A percentile compares a stretch with the other conserved stretches of the same genome.
Evolutionary conservation across 2,329 filamentous ascomycete species (phyloP).

Genomic region (Verticillium albo-atrum): DNA sequence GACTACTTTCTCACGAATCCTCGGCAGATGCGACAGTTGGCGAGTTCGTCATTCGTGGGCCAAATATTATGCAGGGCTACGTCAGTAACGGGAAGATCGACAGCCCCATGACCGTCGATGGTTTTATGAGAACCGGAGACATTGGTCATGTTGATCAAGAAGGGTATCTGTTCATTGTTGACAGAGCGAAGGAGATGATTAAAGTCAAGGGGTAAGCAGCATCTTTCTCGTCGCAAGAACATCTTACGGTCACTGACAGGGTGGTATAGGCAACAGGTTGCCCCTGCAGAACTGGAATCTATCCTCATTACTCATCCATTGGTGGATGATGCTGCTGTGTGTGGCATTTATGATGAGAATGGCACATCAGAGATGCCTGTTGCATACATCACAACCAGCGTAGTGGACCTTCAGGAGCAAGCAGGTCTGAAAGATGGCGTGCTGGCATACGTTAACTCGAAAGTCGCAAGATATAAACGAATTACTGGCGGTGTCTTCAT

Average conservation of each 20-base stretch:
- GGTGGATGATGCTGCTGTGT: slow-evolving; percentile 4
- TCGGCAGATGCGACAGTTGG: slow-evolving; percentile 3
- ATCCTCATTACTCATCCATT: slow-evolving; percentile 5
- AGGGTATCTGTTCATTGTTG: slow-evolving; percentile 6
- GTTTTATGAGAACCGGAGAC: slow-evolving; percentile 5
- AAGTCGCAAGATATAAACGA: slow-evolving; percentile 6
- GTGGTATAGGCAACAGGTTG: slow-evolving; percentile 8
- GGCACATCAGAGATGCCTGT: slow-evolving; percentile 7
- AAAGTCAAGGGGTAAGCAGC: slow-evolving; percentile 8
- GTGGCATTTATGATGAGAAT: slow-evolving; percentile 5
- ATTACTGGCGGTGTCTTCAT: slow-evolving; percentile 4
- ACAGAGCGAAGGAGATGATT: slow-evolving; percentile 9
- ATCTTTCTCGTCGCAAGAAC: no score
- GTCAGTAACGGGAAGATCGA: background rate
- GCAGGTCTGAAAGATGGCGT: background rate
- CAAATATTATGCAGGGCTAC: slow-evolving; percentile 8
- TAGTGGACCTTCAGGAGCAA: background rate
- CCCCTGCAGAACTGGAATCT: slow-evolving; percentile 5
- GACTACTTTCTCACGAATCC: background rate
- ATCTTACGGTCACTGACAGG: no score
- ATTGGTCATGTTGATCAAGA: slow-evolving; percentile 6
- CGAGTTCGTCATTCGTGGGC: slow-evolving; percentile 6
- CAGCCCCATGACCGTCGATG: background rate
- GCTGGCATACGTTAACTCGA: background rate
- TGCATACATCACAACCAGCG: slow-evolving; percentile 3